Evolutionary conservation across 1,284 basidiomycete genomes (phyloP).

Genomic region (Uromyces viciae-fabae): DNA sequence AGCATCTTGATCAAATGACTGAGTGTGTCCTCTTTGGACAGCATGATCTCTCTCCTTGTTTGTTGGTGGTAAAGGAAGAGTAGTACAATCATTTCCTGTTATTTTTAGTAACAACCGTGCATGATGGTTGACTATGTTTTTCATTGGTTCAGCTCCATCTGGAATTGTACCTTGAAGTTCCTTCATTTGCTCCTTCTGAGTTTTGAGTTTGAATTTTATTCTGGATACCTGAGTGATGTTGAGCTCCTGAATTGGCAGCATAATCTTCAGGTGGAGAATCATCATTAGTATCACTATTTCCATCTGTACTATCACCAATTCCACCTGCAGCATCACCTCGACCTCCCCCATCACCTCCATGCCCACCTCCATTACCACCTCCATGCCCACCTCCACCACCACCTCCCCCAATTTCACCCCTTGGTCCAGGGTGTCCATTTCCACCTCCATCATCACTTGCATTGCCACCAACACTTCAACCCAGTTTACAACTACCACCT

Average conservation of each 20-base stretch:
- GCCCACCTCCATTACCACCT: too few relatives aligned
- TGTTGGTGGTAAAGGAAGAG: neutral
- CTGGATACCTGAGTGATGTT: neutral
- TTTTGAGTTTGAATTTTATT: neutral
- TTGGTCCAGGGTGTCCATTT: neutral
- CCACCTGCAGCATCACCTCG: too few relatives aligned
- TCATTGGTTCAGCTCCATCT: neutral
- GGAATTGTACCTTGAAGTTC: neutral
- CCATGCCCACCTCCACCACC: too few relatives aligned
- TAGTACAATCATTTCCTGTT: neutral
- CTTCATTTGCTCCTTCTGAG: conserved; percentile 10
- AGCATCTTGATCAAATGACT: neutral
- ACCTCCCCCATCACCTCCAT: too few relatives aligned
- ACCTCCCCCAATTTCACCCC: too few relatives aligned
- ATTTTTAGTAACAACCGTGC: neutral
- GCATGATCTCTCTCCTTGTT: neutral
- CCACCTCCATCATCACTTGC: neutral
- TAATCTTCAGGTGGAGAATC: neutral
- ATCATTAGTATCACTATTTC: neutral
- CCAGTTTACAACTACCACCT: too few relatives aligned
- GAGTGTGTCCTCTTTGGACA: neutral
- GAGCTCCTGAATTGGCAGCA: neutral
- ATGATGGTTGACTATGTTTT: conserved; percentile 1
- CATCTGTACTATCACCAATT: too few relatives aligned
- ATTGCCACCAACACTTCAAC: neutral